Percentiles rank a stretch among this genome's conserved stretches.
Conservation (phyloP, 1,284 basidiomycete genomes). For the Cerrena zonata region DNA sequence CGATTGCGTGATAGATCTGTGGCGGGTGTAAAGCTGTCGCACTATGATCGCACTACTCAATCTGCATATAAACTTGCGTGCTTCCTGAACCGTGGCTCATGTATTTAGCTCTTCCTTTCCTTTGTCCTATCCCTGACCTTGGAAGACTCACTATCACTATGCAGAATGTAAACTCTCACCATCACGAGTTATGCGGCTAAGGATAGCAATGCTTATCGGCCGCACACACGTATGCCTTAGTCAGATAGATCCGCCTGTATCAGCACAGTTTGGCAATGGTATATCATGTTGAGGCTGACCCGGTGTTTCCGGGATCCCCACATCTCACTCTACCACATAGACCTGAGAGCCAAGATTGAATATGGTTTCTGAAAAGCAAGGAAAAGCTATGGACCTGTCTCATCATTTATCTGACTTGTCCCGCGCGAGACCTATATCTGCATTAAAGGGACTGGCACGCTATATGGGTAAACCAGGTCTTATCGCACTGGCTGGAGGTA, state of each 20-base stretch:
- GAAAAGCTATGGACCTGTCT: conserved; percentile 49
- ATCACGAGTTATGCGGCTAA: too few species aligned
- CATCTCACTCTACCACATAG: not conserved
- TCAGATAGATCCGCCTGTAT: not conserved
- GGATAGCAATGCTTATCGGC: not conserved
- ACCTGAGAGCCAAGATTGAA: not conserved
- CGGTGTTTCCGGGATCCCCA: not conserved
- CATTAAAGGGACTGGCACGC: conserved; percentile 60
- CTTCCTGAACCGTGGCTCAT: too few species aligned
- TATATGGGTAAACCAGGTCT: conserved; percentile 47
- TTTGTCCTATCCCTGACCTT: too few species aligned
- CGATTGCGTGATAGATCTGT: not conserved
- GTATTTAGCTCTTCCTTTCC: too few species aligned
- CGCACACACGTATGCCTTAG: not conserved
- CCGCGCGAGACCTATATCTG: conserved; percentile 46
- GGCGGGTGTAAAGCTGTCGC: not conserved
- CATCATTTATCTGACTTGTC: conserved; percentile 57
- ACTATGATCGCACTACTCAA: not conserved
- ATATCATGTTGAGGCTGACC: not conserved
- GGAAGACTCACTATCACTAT: too few species aligned
- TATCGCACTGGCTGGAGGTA: conserved; percentile 57
- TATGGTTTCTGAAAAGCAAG: conserved; percentile 31
- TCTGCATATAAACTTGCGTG: too few species aligned
- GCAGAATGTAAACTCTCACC: too few species aligned
- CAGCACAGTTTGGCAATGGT: not conserved